phyloP scores from a whole-genome alignment of 108 stramenopile species.

The Poteriospumella lacustris region DNA sequence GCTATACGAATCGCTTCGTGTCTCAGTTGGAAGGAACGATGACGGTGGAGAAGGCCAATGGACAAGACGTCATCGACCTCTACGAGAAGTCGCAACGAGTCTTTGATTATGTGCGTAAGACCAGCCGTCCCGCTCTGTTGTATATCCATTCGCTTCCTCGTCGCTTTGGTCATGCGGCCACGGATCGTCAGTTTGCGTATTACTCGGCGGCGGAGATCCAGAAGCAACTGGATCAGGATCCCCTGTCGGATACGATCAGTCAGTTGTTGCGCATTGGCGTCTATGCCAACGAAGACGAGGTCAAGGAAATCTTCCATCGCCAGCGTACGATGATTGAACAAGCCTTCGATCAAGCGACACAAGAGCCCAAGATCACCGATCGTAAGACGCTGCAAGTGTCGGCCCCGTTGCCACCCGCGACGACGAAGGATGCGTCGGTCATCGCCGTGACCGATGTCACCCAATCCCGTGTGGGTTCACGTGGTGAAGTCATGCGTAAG shows the following conservation, averaged over 20 bases:
- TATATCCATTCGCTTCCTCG: constrained; percentile 59
- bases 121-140: constrained; percentile 59
- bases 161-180: constrained; percentile 79
- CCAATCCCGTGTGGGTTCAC: constrained; percentile 31
- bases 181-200: constrained; percentile 72
- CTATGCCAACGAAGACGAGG: neutral
- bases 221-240: constrained; percentile 49
- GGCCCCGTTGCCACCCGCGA: constrained; percentile 54
- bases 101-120: constrained; percentile 53
- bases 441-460: constrained; percentile 14
- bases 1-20: constrained; percentile 41
- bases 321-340: constrained; percentile 1
- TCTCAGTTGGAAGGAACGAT: neutral
- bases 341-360: constrained; percentile 58
- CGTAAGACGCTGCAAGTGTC: constrained; percentile 60
- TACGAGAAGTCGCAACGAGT: constrained; percentile 64
- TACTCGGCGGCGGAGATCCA: constrained; percentile 46
- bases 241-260: constrained; percentile 50
- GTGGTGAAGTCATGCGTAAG: constrained; percentile 72
- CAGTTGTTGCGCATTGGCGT: constrained; percentile 57
- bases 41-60: constrained; percentile 60
- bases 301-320: neutral
- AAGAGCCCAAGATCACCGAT: constrained; percentile 64
- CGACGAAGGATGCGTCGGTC: neutral
- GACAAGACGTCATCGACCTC: constrained; percentile 63